Evolutionary conservation across 129 eudicot species (phyloP), one percentile per base, ranked within the genome.

Genomic region (Flaveria robusta): DNA sequence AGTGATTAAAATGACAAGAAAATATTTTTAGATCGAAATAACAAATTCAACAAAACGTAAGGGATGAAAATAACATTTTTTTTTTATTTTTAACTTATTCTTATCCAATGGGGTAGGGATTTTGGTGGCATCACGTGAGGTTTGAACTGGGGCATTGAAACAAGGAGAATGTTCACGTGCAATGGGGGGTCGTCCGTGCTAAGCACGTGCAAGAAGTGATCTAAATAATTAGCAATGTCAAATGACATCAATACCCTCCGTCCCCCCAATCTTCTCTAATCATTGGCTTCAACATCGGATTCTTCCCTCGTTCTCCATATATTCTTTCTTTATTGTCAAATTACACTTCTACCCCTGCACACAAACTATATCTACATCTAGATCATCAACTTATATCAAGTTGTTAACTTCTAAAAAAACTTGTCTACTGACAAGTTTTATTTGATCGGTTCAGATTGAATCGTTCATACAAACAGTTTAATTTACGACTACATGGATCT

Each of bases 91-190:
- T 3, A 14, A 47, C 51, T 46, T 46, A 13, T 46, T 13, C n/a
- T 55, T 19, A 41, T 47, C 24, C 16, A 60, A 39, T 74, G 71
- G 79, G 49, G 26, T 9, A 15, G 45, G 34, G 63, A 47, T 66
- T 52, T 43, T 56, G n/a, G 56, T 50, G 77, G 82, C 76, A 78
- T 72, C 83, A 80, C 83, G 66, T 73, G 79, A 80, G 79, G 74
- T 72, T 73, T 42, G 74, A 73, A 68, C 63, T 79, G 68, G 79
- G 83, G 68, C 83, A 80, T 41, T 79, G 83, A 79, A 79, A 72
- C 78, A 51, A 73, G 79, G 83, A 72, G 83, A 80, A 73, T 80
- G 83, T 80, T 80, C 83, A 80, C 79, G 83, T 80, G 83, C 79
- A 66, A 18, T 54, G 79, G 65, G 83, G 79, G 74, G 56, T 65